Conservation (phyloP, 495 filamentous ascomycete species). For the Talaromyces trachyspermus region DNA sequence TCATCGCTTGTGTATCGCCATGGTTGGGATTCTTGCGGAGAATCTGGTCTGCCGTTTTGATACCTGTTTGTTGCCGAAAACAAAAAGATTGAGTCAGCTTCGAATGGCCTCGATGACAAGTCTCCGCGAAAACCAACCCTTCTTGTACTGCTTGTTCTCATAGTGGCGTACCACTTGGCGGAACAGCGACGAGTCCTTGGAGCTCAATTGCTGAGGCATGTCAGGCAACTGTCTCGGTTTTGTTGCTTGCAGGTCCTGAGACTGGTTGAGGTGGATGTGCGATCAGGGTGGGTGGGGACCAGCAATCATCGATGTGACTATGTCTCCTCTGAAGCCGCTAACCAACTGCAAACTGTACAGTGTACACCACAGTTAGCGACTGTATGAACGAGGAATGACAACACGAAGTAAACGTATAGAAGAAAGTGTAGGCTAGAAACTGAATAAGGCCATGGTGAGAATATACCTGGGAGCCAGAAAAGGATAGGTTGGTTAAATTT, state of each 20-base stretch:
- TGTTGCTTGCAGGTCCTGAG: slow-evolving; percentile 10
- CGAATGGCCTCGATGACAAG: too few relatives aligned
- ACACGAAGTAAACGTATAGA: too few relatives aligned
- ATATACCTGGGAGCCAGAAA: too few relatives aligned
- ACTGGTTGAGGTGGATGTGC: slow-evolving; percentile 25
- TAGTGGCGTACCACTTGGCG: slow-evolving; percentile 89
- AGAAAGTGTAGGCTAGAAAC: too few relatives aligned
- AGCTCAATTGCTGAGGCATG: slow-evolving; percentile 77
- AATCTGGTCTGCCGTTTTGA: slow-evolving; percentile 91
- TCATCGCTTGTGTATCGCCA: slow-evolving; percentile 98
- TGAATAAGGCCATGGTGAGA: too few relatives aligned
- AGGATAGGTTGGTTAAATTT: too few relatives aligned
- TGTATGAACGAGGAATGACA: too few relatives aligned
- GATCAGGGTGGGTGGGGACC: slow-evolving; percentile 35
- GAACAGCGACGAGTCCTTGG: slow-evolving; percentile 92
- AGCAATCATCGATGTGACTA: not conserved
- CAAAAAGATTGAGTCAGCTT: slow-evolving; percentile 4
- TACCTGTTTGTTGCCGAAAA: slow-evolving; percentile 42
- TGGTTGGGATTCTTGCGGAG: slow-evolving; percentile 89
- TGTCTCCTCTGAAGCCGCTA: too few relatives aligned
- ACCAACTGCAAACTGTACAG: too few relatives aligned
- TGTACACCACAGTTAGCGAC: too few relatives aligned
- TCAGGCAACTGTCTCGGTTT: slow-evolving; percentile 14
- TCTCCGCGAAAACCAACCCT: slow-evolving; percentile 55
- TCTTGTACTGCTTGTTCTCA: slow-evolving; percentile 98